Conservation (phyloP, 495 filamentous ascomycete species). For the Podospora bellae-mahoneyi region DNA sequence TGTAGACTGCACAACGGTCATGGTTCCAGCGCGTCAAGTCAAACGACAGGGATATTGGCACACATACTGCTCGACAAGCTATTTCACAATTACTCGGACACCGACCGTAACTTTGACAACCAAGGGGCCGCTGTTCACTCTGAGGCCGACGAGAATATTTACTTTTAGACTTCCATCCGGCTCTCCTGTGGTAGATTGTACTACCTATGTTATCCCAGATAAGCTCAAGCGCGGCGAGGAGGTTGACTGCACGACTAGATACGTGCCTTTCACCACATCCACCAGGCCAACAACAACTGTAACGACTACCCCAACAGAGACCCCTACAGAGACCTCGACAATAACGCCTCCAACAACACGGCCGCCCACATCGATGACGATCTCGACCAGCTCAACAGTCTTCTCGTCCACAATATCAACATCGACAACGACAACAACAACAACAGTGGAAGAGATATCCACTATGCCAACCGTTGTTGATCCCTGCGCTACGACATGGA, state of each 20-base stretch:
- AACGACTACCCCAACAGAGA: neutral
- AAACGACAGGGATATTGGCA: conserved; percentile 4
- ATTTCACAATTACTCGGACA: conserved; percentile 3
- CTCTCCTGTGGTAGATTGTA: neutral
- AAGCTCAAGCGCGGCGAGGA: neutral
- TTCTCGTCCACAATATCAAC: neutral
- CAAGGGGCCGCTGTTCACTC: neutral
- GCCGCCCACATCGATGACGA: neutral
- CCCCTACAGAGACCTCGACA: neutral
- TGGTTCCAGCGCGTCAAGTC: neutral
- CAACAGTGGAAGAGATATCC: neutral
- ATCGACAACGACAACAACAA: neutral
- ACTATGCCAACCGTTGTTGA: neutral
- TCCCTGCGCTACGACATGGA: neutral
- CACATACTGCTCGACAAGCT: conserved; percentile 6
- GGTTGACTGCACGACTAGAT: neutral
- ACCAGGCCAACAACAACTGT: neutral
- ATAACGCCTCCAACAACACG: neutral
- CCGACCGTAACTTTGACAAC: neutral
- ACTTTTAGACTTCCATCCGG: neutral
- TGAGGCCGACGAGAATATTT: neutral
- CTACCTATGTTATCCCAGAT: neutral
- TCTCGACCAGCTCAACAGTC: neutral
- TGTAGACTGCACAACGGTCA: conserved; percentile 2
- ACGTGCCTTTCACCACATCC: neutral